These are phyloP conservation scores for Coprinellus aureogranulatus DNA, from an alignment of 768 basidiomycete species.

Conservation along the genomic window DNA sequence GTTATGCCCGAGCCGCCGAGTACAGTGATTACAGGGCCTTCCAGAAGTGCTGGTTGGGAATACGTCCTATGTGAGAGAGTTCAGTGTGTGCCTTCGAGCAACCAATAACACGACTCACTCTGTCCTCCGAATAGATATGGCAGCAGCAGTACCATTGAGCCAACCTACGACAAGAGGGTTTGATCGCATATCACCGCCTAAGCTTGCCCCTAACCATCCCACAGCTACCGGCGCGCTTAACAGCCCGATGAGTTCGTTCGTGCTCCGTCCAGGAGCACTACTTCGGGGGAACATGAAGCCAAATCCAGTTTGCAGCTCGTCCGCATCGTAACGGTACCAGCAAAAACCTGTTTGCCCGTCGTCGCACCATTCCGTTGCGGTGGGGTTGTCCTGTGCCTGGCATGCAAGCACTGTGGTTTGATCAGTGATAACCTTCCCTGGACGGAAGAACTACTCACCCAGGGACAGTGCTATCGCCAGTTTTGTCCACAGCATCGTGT, in stretches of 20 bases:
- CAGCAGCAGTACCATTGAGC: neutral
- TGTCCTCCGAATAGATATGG: conserved; percentile 1
- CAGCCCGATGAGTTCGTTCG: conserved; percentile 4
- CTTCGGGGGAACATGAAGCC: conserved; percentile 7
- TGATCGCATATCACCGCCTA: conserved; percentile 8
- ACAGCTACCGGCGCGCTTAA: neutral
- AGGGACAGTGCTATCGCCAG: too few species aligned
- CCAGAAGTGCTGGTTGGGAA: neutral
- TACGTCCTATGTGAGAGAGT: neutral
- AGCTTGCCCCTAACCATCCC: conserved; percentile 8
- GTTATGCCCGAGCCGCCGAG: conserved; percentile 1
- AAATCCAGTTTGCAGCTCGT: neutral
- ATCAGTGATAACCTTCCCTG: too few species aligned
- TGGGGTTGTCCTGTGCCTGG: neutral
- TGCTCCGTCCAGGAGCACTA: neutral
- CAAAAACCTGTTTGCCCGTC: conserved; percentile 2
- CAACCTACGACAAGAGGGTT: conserved; percentile 8
- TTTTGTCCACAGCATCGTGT: too few species aligned
- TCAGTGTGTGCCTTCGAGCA: neutral
- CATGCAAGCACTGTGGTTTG: too few species aligned
- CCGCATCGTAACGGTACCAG: conserved; percentile 7
- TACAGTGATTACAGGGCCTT: conserved; percentile 1
- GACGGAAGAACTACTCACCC: too few species aligned
- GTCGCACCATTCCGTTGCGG: conserved; percentile 9
- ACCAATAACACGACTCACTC: neutral